Percentiles rank a stretch among this genome's conserved stretches.
phyloP scores from a whole-genome alignment of 345 rosid species.

The Schrenkiella parvula region DNA sequence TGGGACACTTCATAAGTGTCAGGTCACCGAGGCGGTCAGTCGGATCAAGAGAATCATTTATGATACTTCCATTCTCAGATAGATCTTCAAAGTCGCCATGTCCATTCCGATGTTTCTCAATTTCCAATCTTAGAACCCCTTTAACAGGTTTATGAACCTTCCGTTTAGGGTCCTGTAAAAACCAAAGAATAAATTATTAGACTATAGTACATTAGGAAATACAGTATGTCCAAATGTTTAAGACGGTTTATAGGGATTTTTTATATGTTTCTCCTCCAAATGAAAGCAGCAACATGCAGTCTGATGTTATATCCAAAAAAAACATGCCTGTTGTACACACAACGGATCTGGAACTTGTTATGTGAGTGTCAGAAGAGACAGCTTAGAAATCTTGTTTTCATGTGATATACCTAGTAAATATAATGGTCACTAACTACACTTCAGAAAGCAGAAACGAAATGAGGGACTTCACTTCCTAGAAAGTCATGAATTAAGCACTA shows the following conservation, averaged over 20 bases:
- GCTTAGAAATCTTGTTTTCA: neutral
- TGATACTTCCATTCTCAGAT: slow-evolving; percentile 84
- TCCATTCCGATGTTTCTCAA: slow-evolving; percentile 81
- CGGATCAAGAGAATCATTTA: slow-evolving; percentile 76
- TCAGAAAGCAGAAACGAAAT: neutral
- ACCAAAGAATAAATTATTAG: slow-evolving; percentile 9
- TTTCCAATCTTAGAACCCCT: slow-evolving; percentile 85
- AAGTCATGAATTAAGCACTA: neutral
- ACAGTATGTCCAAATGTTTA: neutral
- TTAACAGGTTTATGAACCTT: slow-evolving; percentile 95
- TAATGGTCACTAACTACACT: slow-evolving; percentile 5
- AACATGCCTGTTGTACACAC: neutral
- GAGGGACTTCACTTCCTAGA: neutral
- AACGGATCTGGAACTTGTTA: neutral
- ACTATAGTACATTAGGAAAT: neutral
- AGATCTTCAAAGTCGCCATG: slow-evolving; percentile 67
- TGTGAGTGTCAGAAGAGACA: neutral
- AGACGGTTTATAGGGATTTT: neutral
- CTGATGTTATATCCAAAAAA: neutral
- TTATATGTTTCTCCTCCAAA: slow-evolving; percentile 10
- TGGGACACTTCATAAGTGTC: slow-evolving; percentile 56
- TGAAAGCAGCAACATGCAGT: neutral
- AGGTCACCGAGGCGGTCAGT: slow-evolving; percentile 54
- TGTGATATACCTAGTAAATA: neutral
- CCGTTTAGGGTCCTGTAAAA: slow-evolving; percentile 76